Evolutionary conservation across 768 basidiomycete species (phyloP).

Genomic region (Mycena galericulata): DNA sequence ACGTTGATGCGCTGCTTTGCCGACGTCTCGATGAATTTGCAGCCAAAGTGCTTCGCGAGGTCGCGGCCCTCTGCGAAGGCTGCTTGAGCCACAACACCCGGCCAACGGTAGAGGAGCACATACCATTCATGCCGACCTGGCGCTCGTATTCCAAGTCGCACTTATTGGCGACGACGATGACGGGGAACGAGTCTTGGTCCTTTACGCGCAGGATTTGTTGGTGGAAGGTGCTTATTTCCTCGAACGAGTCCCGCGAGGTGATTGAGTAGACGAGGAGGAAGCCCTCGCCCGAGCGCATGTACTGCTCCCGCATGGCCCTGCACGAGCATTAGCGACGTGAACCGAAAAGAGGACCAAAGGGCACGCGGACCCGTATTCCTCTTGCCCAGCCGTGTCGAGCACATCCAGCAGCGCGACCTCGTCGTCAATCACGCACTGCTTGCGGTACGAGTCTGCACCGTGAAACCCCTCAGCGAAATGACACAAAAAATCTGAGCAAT

Average conservation of each 20-base stretch:
- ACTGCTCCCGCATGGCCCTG: slow-evolving; percentile 98
- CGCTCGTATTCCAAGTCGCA: slow-evolving; percentile 96
- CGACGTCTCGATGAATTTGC: slow-evolving; percentile 96
- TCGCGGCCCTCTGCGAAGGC: slow-evolving; percentile 90
- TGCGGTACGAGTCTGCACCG: slow-evolving; percentile 91
- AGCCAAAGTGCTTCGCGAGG: slow-evolving; percentile 89
- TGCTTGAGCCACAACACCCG: background rate
- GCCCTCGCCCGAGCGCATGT: slow-evolving; percentile 98
- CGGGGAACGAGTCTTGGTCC: slow-evolving; percentile 95
- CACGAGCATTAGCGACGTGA: slow-evolving; percentile 3
- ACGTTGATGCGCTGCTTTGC: slow-evolving; percentile 98
- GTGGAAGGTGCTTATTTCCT: slow-evolving; percentile 96
- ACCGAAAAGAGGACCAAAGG: background rate
- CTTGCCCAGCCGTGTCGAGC: slow-evolving; percentile 96
- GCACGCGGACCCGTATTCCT: slow-evolving; percentile 90
- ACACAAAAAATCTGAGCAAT: background rate
- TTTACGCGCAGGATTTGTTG: slow-evolving; percentile 97
- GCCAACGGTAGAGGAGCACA: slow-evolving; percentile 30
- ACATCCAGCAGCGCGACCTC: slow-evolving; percentile 98
- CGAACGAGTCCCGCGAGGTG: slow-evolving; percentile 97
- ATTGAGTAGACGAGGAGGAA: slow-evolving; percentile 98
- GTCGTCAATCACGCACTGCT: slow-evolving; percentile 98
- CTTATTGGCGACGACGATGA: slow-evolving; percentile 98
- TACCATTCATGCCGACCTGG: slow-evolving; percentile 95
- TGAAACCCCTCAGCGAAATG: too few species aligned